These are phyloP conservation scores for Zhuliangozyma parablackwelliae DNA, from an alignment of 1,139 yeast species.

Conservation along the genomic window DNA sequence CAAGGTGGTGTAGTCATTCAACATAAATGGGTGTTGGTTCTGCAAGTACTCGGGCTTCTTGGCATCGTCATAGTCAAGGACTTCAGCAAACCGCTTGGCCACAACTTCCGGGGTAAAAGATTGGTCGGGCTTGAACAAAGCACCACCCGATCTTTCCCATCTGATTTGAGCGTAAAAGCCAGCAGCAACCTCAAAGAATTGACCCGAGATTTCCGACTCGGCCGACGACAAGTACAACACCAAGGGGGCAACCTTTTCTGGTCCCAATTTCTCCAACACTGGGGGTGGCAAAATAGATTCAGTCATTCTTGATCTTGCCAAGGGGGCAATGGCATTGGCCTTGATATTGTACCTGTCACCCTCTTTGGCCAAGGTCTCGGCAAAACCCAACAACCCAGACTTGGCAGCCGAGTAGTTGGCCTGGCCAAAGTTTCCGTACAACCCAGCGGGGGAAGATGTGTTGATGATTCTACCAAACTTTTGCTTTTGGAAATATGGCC, in stretches of 20 bases:
- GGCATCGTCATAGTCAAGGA: slow-evolving; percentile 55
- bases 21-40: slow-evolving; percentile 61
- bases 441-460: slow-evolving; percentile 95
- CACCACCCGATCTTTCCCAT: slow-evolving; percentile 94
- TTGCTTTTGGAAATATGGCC: slow-evolving; percentile 87
- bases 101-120: slow-evolving; percentile 84
- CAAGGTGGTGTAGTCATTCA: slow-evolving; percentile 58
- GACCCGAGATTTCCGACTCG: slow-evolving; percentile 55
- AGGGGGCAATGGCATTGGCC: slow-evolving; percentile 87
- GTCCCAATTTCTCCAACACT: slow-evolving; percentile 71
- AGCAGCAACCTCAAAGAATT: slow-evolving; percentile 89
- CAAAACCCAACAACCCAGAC: slow-evolving; percentile 82
- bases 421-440: slow-evolving; percentile 96
- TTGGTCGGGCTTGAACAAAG: slow-evolving; percentile 72
- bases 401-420: slow-evolving; percentile 95
- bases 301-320: slow-evolving; percentile 96
- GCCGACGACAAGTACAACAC: slow-evolving; percentile 79
- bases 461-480: slow-evolving; percentile 83
- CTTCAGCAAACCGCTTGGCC: slow-evolving; percentile 60
- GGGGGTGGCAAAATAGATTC: slow-evolving; percentile 85
- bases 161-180: slow-evolving; percentile 89
- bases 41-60: slow-evolving; percentile 50
- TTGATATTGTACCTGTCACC: slow-evolving; percentile 80
- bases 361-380: slow-evolving; percentile 93
- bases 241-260: slow-evolving; percentile 87